A percentile compares a stretch with the other conserved stretches of the same genome.
Conservation (phyloP, 1,284 basidiomycete species). For the Trametes sp. region DNA sequence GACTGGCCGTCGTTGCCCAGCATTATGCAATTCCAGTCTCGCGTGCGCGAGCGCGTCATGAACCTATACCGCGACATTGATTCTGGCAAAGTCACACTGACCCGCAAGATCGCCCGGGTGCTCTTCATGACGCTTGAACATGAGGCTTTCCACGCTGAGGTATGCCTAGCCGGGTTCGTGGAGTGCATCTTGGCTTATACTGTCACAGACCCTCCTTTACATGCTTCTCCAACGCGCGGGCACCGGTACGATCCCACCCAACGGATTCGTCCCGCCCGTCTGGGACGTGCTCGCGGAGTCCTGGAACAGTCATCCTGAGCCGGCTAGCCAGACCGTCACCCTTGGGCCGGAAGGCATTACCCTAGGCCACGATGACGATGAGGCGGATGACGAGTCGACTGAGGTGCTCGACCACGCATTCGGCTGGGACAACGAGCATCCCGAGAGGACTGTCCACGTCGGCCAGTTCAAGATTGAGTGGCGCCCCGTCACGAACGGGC, state of each 20-base stretch:
- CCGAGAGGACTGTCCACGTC: conserved; percentile 65
- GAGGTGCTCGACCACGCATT: conserved; percentile 72
- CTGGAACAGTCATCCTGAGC: conserved; percentile 67
- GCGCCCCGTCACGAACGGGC: conserved; percentile 87
- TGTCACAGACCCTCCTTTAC: conserved; percentile 83
- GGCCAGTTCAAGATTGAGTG: conserved; percentile 79
- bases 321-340: conserved; percentile 52
- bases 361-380: conserved; percentile 88
- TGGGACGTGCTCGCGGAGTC: conserved; percentile 74
- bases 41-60: conserved; percentile 76
- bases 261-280: conserved; percentile 76
- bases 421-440: conserved; percentile 97
- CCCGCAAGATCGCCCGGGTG: conserved; percentile 77
- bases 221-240: conserved; percentile 89
- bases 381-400: conserved; percentile 66
- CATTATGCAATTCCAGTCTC: conserved; percentile 82
- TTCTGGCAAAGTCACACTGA: conserved; percentile 62
- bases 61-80: conserved; percentile 79
- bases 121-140: conserved; percentile 93
- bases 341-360: conserved; percentile 69
- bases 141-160: conserved; percentile 86
- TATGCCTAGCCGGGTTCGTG: conserved; percentile 33
- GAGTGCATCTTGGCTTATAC: not conserved
- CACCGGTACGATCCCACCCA: conserved; percentile 80
- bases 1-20: conserved; percentile 86